Percentiles rank a stretch among this genome's conserved stretches.
These are phyloP conservation scores for Podospora pseudopauciseta DNA, from an alignment of 495 filamentous ascomycete species.

Conservation along the genomic window DNA sequence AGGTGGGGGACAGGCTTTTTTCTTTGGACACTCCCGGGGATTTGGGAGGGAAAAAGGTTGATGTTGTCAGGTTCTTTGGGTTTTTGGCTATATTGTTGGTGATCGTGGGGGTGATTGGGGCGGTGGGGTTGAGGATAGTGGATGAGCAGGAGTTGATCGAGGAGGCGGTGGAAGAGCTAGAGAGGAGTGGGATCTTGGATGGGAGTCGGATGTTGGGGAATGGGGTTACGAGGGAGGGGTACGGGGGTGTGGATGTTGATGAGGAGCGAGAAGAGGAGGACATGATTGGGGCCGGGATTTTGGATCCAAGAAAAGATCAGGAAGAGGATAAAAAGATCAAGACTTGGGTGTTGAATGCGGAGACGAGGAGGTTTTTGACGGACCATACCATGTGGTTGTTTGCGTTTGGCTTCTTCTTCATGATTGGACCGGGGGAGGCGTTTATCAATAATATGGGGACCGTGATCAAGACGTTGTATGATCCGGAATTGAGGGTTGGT, in stretches of 20 bases:
- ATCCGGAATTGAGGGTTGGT: constrained; percentile 45
- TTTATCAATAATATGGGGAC: constrained; percentile 98
- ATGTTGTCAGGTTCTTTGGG: constrained; percentile 81
- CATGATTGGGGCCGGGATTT: constrained; percentile 32
- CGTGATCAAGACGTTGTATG: constrained; percentile 80
- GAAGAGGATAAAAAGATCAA: constrained; percentile 73
- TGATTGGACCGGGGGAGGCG: constrained; percentile 88
- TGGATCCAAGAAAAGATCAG: constrained; percentile 39
- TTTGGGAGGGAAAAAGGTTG: constrained; percentile 66
- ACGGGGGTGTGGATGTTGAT: constrained; percentile 36
- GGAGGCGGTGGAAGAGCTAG: constrained; percentile 78
- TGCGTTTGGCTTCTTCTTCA: constrained; percentile 85
- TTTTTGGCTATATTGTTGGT: constrained; percentile 69
- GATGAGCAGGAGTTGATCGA: constrained; percentile 70
- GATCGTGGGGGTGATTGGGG: constrained; percentile 67
- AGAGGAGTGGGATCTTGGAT: constrained; percentile 78
- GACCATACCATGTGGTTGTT: constrained; percentile 96
- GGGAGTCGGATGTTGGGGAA: constrained; percentile 38
- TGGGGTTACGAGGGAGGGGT: constrained; percentile 34
- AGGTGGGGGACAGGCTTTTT: constrained; percentile 76
- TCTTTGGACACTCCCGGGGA: constrained; percentile 59
- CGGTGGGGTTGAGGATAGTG: constrained; percentile 64
- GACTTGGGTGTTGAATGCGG: constrained; percentile 79
- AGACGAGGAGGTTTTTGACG: constrained; percentile 74
- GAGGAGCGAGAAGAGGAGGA: constrained; percentile 30